Conservation (phyloP, 345 rosid species). For the Eucalyptus sp. region DNA sequence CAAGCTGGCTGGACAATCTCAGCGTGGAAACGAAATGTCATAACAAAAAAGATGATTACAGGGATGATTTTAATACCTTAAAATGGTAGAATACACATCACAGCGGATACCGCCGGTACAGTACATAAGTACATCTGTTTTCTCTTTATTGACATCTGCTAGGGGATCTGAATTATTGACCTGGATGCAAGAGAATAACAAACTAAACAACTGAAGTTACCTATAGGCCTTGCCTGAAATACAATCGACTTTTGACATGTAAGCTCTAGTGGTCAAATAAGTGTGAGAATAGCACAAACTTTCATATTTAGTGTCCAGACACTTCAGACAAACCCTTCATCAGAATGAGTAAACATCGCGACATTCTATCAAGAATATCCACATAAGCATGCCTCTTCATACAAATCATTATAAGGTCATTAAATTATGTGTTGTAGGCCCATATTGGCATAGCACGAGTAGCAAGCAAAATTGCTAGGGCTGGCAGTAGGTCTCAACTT, state of each 20-base stretch:
- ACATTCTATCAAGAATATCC: background rate
- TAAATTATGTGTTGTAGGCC: background rate
- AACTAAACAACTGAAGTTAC: background rate
- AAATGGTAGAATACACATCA: constrained; percentile 80
- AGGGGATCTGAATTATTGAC: constrained; percentile 56
- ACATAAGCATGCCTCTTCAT: background rate
- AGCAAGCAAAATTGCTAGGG: background rate
- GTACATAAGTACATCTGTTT: constrained; percentile 72
- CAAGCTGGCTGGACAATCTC: background rate
- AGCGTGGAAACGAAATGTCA: background rate
- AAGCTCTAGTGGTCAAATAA: background rate
- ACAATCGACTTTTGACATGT: background rate
- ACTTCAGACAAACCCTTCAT: background rate
- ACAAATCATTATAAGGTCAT: background rate
- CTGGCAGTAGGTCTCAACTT: background rate
- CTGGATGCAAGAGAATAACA: constrained; percentile 13
- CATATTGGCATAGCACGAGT: background rate
- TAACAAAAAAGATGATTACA: background rate
- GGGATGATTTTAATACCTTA: constrained; percentile 34
- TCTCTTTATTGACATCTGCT: constrained; percentile 55
- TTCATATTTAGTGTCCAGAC: background rate
- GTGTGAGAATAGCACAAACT: background rate
- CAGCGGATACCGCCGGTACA: constrained; percentile 98
- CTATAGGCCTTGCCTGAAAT: background rate
- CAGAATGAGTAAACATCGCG: background rate